A percentile compares a stretch with the other conserved stretches of the same genome.
phyloP scores from a whole-genome alignment of 805 yeast genomes.

The Kregervanrija fluxuum region DNA sequence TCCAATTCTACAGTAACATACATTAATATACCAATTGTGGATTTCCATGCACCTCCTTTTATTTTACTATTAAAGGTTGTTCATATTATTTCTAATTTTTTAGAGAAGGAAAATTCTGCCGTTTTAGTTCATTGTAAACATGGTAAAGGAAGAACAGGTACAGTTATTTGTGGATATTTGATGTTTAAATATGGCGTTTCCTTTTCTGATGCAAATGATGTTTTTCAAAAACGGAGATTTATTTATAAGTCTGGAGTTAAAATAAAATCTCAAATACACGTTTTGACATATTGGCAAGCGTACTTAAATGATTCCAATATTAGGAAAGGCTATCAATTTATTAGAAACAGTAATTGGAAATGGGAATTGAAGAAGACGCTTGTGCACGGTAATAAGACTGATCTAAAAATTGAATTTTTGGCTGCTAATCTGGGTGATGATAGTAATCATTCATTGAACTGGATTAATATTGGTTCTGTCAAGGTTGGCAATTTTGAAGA shows the following conservation, averaged over 20 bases:
- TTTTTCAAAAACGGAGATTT: conserved; percentile 49
- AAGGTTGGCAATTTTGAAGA: too few species aligned
- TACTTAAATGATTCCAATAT: conserved; percentile 3
- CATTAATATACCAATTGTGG: not conserved
- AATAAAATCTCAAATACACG: conserved; percentile 62
- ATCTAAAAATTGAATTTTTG: too few species aligned
- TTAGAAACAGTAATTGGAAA: not conserved
- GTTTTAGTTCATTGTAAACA: conserved; percentile 82
- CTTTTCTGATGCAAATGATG: conserved; percentile 38
- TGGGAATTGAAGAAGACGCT: too few species aligned
- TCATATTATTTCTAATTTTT: conserved; percentile 36
- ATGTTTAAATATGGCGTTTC: conserved; percentile 37
- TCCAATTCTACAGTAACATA: not conserved
- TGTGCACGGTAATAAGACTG: too few species aligned
- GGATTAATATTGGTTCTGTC: too few species aligned
- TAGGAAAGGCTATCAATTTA: not conserved
- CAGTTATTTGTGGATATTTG: conserved; percentile 62
- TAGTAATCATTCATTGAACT: too few species aligned
- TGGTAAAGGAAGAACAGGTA: conserved; percentile 90
- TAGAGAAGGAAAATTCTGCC: conserved; percentile 28
- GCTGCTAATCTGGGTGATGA: too few species aligned
- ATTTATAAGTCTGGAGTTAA: conserved; percentile 61
- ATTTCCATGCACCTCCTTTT: too few species aligned
- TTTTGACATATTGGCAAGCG: conserved; percentile 44
- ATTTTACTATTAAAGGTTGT: conserved; percentile 15